phyloP scores from a whole-genome alignment of 2,329 filamentous ascomycete genomes.

The Apiospora hydei region DNA sequence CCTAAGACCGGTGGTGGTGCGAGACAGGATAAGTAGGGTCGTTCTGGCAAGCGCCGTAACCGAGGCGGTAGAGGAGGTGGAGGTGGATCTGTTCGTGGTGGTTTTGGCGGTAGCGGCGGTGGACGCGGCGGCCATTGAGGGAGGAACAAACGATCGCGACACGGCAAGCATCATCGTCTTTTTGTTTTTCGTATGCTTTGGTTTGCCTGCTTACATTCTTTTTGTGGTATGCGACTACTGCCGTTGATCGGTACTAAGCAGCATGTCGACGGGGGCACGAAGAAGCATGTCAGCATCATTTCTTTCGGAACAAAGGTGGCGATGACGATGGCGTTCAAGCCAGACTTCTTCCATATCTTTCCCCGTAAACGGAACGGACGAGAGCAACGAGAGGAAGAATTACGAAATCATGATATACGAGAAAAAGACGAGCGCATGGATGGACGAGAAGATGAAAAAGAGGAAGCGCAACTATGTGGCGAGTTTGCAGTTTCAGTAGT shows the following conservation, averaged over 20 bases:
- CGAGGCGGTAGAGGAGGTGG: neutral
- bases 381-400: neutral
- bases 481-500: neutral
- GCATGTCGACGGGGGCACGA: neutral
- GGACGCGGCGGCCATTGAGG: neutral
- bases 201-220: neutral
- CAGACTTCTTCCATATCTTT: neutral
- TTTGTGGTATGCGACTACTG: neutral
- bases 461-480: neutral
- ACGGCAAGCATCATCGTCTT: neutral
- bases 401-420: neutral
- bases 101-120: neutral
- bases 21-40: constrained; percentile 23
- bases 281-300: neutral
- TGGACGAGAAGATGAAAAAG: neutral
- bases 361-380: neutral
- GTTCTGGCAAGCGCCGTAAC: constrained; percentile 23
- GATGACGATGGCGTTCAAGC: neutral
- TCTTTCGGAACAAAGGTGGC: neutral
- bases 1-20: constrained; percentile 11
- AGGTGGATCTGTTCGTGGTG: neutral
- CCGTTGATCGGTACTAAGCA: neutral
- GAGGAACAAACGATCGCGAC: neutral
- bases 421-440: neutral
- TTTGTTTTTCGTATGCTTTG: neutral